These are phyloP conservation scores for Cardamine occulta DNA, from an alignment of 345 rosid species.

Conservation along the genomic window DNA sequence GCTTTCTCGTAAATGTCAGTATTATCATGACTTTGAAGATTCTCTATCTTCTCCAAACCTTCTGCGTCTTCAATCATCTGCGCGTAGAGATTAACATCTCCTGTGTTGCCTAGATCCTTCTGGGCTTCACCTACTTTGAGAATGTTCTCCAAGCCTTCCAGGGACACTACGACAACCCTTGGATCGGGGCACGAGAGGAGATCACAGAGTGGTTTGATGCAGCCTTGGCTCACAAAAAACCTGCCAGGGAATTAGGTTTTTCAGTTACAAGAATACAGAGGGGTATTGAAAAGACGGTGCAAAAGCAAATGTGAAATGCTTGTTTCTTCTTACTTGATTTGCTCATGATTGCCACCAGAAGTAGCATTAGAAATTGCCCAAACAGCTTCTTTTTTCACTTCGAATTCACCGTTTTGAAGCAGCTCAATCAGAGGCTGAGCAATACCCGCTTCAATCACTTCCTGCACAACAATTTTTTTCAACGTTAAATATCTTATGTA, in stretches of 20 bases:
- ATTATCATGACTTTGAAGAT: conserved; percentile 77
- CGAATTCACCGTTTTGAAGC: conserved; percentile 71
- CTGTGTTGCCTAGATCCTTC: conserved; percentile 51
- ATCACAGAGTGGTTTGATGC: conserved; percentile 75
- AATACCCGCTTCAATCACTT: conserved; percentile 62
- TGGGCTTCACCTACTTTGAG: conserved; percentile 77
- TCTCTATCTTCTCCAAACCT: conserved; percentile 79
- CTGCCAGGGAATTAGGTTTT: conserved; percentile 32
- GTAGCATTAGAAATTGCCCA: conserved; percentile 86
- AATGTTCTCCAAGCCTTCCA: conserved; percentile 77
- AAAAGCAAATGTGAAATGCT: neutral
- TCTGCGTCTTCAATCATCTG: conserved; percentile 73
- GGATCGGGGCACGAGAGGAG: conserved; percentile 76
- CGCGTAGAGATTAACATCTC: conserved; percentile 58
- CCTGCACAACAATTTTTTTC: conserved; percentile 44
- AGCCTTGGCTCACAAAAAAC: conserved; percentile 61
- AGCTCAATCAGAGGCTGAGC: conserved; percentile 57
- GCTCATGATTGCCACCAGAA: conserved; percentile 70
- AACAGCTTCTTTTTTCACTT: conserved; percentile 79
- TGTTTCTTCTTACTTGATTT: conserved; percentile 52
- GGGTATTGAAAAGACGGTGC: neutral
- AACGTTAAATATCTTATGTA: neutral
- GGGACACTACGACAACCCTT: conserved; percentile 59
- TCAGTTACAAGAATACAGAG: neutral
- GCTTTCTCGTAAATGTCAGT: conserved; percentile 75